Base-by-base conservation (phyloP, 78 protist genomes). In the Cyanophora paradoxa region DNA sequence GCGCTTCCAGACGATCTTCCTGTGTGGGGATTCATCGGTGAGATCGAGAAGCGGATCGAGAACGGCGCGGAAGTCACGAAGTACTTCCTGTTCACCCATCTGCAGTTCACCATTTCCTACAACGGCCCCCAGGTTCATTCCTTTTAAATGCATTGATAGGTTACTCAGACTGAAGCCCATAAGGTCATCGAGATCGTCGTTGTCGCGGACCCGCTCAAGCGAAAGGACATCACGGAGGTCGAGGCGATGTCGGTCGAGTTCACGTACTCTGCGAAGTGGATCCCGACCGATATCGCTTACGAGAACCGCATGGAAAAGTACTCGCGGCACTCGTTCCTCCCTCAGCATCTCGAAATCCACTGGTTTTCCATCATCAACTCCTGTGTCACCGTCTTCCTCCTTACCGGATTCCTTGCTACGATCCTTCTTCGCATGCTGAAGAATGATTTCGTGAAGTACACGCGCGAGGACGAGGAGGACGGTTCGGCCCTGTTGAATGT, bases 351-450 rank as follows among this genome's bases (percentile, higher is more conserved):
- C 33, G 93, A 94, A 72, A 88, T 93, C 68, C 97, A 94, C 16
- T 96, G 99, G 99, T 78, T 96, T 33, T 87, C 92, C 42, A 86
- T 96, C 58, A 77, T 93, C 86, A 94, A 94, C 78, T 91, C 97
- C 20, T 63, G 89, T 82, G 82, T 93, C 30, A 81, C 94, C 24
- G 99, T 81, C 58, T 57, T 74, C 37, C 81, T 81, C 14, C 86
- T 97, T 56, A 86, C 94, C 11, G 90, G 89, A n/a, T 91, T 92
- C 77, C 82, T 94, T 30, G 77, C 94, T 48, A 81, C 88, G 64
- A 93, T 94, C 76, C 77, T 94, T 30, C 67, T 90, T 82, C 86
- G 93, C 33, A 64, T 93, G 39, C 77, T 96, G 34, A 91, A 89
- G 78, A 87, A 84, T 56, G 99, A 96, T 71, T 88, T 83, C 57